Evolutionary conservation across 352 stramenopile genomes (phyloP), one percentile per base, ranked within the genome.

Genomic region (Phytopythium ostracodes): DNA sequence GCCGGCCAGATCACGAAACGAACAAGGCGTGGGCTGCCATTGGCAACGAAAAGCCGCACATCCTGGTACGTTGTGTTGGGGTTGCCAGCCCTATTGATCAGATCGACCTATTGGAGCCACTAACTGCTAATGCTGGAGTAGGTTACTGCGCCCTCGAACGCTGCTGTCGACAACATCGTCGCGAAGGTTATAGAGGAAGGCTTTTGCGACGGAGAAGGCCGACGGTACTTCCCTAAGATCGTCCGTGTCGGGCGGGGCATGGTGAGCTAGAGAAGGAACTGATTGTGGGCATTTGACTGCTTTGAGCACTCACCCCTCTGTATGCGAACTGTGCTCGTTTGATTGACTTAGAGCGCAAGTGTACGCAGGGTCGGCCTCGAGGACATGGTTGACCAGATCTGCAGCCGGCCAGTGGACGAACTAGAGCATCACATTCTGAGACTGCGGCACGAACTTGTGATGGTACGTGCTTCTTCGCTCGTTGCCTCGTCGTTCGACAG

Each of bases 91-190:
- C 24, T 5, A 33, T 6, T 50, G 8, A 24, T n/a, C n/a, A n/a
- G n/a, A n/a, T n/a, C n/a, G n/a, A n/a, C n/a, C n/a, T n/a, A n/a
- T n/a, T n/a, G n/a, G n/a, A n/a, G n/a, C n/a, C n/a, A n/a, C n/a
- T n/a, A n/a, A n/a, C n/a, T n/a, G n/a, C n/a, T n/a, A n/a, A n/a
- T n/a, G 24, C 24, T 50, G 3, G 24, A 35, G 4, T 29, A 89
- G 81, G 81, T 98, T 27, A 92, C 87, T 14, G 94, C 96, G 14
- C 96, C 95, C 14, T 98, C 91, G 27, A 99, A 99, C 77, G 93
- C 92, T 61, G 96, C 95, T 22, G 91, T 98, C 1, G 96, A 99
- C 64, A 98, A 98, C 65, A 94, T 99, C 36, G 94, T 98, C 43
- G 76, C 88, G n/a, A 98, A 98, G 68, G 96, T 99, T 38, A 98